Evolutionary conservation across 495 filamentous ascomycete species (phyloP), one percentile per base, ranked within the genome.

Genomic region (Trichocladium uniseriatum): DNA sequence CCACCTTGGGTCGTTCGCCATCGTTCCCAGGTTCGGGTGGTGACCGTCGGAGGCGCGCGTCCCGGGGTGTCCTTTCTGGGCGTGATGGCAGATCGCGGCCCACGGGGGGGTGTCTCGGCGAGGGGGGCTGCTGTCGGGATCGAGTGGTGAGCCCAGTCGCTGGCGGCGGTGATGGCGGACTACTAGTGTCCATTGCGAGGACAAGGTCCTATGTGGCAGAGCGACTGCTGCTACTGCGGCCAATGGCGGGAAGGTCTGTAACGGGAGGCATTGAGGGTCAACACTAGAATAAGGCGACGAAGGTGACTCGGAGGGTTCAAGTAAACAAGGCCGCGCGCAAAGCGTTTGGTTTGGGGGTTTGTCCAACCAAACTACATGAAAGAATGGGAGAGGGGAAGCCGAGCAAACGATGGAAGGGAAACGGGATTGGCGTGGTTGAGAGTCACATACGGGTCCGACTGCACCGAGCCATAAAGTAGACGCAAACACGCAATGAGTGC

Each of bases 181-280:
- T 61, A 62, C 54, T n/a, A n/a, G n/a, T 48, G 35, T 24, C 21
- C 22, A 32, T 52, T 43, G 18, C 34, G 49, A 15, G 15, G 47
- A 37, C 45, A 36, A 53, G 51, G 51, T 46, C 28, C 36, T 54
- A 52, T 50, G 20, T 40, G n/a, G 57, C 52, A 48, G 45, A 46
- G 56, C 54, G 48, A 48, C 34, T 52, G 48, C 49, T 53, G 52
- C 46, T 60, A 40, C 55, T 57, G 48, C 44, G 48, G 38, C 40
- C 53, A 29, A 31, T 49, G 38, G 39, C 42, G 45, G 38, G 36
- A 32, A 48, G 34, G 43, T 55, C 62, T 60, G 45, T 42, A 45
- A 49, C 34, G 22, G 39, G 38, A 60, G 59, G 53, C 62, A 64
- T 64, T 49, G 54, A 58, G 50, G 20, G 53, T 60, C 40, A 60